Evolutionary conservation across 352 stramenopile genomes (phyloP).

Genomic region (Phytophthora rubi): DNA sequence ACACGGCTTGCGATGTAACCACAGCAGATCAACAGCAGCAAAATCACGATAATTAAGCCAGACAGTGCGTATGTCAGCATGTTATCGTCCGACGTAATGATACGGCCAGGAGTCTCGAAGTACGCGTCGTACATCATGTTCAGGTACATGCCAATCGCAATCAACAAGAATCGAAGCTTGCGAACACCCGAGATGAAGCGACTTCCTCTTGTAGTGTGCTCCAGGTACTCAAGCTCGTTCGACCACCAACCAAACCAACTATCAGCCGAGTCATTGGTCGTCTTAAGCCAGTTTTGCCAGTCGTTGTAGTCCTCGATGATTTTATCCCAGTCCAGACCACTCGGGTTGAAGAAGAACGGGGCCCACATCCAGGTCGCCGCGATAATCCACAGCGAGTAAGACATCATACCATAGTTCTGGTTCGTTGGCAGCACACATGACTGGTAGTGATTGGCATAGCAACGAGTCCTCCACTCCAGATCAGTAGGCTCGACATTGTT

Average conservation of each 20-base stretch:
- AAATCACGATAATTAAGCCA: slow-evolving; percentile 68
- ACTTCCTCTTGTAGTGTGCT: slow-evolving; percentile 71
- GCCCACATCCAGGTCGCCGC: slow-evolving; percentile 89
- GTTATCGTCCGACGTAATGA: slow-evolving; percentile 59
- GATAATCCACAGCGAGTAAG: slow-evolving; percentile 97
- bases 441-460: slow-evolving; percentile 86
- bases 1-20: slow-evolving; percentile 86
- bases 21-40: slow-evolving; percentile 79
- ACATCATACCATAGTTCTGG: slow-evolving; percentile 97
- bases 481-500: slow-evolving; percentile 76
- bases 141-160: slow-evolving; percentile 82
- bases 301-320: slow-evolving; percentile 94
- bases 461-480: slow-evolving; percentile 78
- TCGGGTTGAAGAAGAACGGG: slow-evolving; percentile 96
- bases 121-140: slow-evolving; percentile 85
- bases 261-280: slow-evolving; percentile 85
- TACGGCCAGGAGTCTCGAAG: slow-evolving; percentile 63
- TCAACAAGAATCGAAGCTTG: slow-evolving; percentile 80
- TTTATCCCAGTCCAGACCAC: slow-evolving; percentile 98
- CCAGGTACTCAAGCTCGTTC: slow-evolving; percentile 81
- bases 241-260: slow-evolving; percentile 91
- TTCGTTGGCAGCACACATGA: slow-evolving; percentile 94
- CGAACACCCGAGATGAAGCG: slow-evolving; percentile 77
- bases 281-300: slow-evolving; percentile 95
- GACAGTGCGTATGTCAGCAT: slow-evolving; percentile 73